These are phyloP conservation scores for Penicillium sp. DNA, from an alignment of 2,329 filamentous ascomycete genomes.

Conservation along the genomic window DNA sequence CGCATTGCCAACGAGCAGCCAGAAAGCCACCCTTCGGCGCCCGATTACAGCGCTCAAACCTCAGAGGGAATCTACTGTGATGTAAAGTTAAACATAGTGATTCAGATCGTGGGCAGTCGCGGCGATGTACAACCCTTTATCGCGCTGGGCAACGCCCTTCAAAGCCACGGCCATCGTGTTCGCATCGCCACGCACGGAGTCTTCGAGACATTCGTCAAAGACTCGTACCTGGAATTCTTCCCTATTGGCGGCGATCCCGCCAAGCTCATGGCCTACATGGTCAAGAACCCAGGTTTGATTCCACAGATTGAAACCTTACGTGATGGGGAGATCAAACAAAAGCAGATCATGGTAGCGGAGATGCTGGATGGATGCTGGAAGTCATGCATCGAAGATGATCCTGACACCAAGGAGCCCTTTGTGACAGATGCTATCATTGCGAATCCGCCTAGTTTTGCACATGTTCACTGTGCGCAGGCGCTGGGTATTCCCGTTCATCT, in stretches of 20 bases:
- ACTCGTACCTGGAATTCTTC: conserved; percentile 57
- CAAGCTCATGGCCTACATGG: conserved; percentile 53
- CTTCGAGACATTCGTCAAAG: conserved; percentile 55
- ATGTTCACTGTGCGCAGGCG: conserved; percentile 53
- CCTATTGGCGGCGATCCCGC: conserved; percentile 57
- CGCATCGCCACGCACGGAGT: conserved; percentile 56
- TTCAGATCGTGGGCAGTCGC: conserved; percentile 57
- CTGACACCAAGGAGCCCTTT: conserved; percentile 40
- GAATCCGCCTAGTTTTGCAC: conserved; percentile 54
- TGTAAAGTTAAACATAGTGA: conserved; percentile 51
- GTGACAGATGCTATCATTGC: conserved; percentile 57
- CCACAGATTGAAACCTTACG: conserved; percentile 37
- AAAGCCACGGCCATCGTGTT: conserved; percentile 54
- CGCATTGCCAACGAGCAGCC: conserved; percentile 21
- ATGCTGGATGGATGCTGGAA: conserved; percentile 43
- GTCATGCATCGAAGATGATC: conserved; percentile 38
- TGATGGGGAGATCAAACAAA: conserved; percentile 34
- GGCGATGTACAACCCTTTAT: conserved; percentile 62
- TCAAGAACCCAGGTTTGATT: conserved; percentile 48
- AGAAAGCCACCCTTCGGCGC: conserved; percentile 16
- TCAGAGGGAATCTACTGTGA: conserved; percentile 6
- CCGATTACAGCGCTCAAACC: conserved; percentile 11
- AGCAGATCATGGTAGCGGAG: conserved; percentile 34
- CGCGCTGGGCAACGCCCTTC: conserved; percentile 53
- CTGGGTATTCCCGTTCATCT: conserved; percentile 52